Conservation (phyloP, 495 filamentous ascomycete genomes). For the Articulospora tetracladia region DNA sequence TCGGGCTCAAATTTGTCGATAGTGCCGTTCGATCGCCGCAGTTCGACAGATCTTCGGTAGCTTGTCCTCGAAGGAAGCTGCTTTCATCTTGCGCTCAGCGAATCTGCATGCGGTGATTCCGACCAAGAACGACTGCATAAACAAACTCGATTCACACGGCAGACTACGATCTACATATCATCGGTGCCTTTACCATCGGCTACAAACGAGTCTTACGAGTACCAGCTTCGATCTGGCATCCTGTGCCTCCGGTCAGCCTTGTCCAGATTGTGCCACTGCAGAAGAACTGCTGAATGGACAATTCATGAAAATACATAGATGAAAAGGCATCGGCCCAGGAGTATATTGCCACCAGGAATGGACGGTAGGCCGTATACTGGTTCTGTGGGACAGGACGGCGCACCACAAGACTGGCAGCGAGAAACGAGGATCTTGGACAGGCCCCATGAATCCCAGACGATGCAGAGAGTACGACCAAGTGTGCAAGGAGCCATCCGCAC, state of each 20-base stretch:
- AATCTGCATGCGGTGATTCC: background rate
- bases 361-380: constrained; percentile 26
- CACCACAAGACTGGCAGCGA: constrained; percentile 32
- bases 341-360: constrained; percentile 30
- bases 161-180: too few relatives aligned
- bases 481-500: constrained; percentile 40
- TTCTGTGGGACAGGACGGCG: constrained; percentile 23
- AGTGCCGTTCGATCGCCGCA: background rate
- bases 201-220: background rate
- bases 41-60: background rate
- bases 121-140: background rate
- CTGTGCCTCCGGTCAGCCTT: background rate
- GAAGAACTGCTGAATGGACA: too few relatives aligned
- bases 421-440: constrained; percentile 27
- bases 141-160: too few relatives aligned
- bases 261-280: background rate
- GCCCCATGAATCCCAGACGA: constrained; percentile 16
- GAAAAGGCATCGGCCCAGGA: constrained; percentile 28
- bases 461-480: constrained; percentile 19
- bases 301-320: too few relatives aligned
- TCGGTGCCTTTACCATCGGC: background rate
- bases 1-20: constrained; percentile 5
- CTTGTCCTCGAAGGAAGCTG: background rate
- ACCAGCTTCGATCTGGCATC: background rate
- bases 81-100: background rate